Base-by-base conservation (phyloP, 768 basidiomycete genomes). In the Postia placenta region DNA sequence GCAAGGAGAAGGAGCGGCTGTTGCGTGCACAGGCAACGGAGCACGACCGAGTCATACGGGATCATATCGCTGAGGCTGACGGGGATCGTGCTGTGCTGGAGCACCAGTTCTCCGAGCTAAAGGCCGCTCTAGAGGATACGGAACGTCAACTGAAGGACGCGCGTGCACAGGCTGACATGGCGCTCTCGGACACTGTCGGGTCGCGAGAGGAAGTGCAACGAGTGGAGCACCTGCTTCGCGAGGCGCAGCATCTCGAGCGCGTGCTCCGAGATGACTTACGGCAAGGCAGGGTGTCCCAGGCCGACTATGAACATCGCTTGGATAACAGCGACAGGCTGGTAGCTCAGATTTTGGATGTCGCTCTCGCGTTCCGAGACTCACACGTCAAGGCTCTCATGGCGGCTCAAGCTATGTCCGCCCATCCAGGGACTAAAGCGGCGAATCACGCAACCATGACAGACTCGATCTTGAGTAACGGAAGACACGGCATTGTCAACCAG, bases 31-130 rank as follows among this genome's bases (percentile, higher is more conserved):
- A 92, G 61, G 85, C 87, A 5, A 80, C 78, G 12, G 87, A 76
- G 59, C 74, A 81, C 48, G 82, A 85, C 50, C 69, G 77, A 27
- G 65, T 74, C 38, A 80, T 96, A 53, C 79, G 91, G 1, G 92
- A 96, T 62, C 88, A 93, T 58, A 85, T 87, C 47, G 87, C 87
- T 2, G 94, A 98, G 65, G 89, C 92, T 12, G 92, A 96, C 59
- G 89, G 92, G 1, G 93, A 97, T 64, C 80, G 92, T 6, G 92
- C 93, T 0, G 91, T 95, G 12, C 72, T 96, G 40, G 92, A 96
- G 66, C 83, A 93, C 43, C 87, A 92, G 64, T 84, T 87, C 62
- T 80, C 78, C 35, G 87, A 89, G 61, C 68, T 89, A 30, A 76
- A 78, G 55, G 80, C 79, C 1, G 72, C 74, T 6, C 67, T 85